Percentiles rank a stretch among this genome's conserved stretches.
phyloP scores from a whole-genome alignment of 345 rosid genomes.

The Geranium brycei region DNA sequence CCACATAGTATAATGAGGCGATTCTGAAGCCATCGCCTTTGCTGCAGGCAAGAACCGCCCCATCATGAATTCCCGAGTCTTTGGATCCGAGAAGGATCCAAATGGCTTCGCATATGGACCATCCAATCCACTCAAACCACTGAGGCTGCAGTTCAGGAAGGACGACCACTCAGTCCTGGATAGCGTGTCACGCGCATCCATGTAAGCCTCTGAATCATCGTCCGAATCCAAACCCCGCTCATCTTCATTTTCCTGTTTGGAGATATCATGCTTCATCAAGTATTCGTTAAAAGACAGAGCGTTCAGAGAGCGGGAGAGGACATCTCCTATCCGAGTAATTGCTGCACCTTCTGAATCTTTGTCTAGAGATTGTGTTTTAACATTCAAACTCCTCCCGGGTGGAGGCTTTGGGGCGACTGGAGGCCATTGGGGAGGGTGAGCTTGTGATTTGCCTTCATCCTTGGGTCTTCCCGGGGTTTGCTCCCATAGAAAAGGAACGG shows the following conservation, averaged over 20 bases:
- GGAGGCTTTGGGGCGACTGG: slow-evolving; percentile 69
- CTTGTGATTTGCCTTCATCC: slow-evolving; percentile 28
- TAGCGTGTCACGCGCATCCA: slow-evolving; percentile 18
- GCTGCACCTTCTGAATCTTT: slow-evolving; percentile 13
- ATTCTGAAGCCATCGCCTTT: slow-evolving; percentile 70
- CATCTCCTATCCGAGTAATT: too few species aligned
- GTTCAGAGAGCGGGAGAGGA: neutral
- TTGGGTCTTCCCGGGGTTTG: slow-evolving; percentile 73
- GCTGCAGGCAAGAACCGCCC: slow-evolving; percentile 90
- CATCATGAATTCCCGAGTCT: slow-evolving; percentile 70
- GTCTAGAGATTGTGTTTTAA: slow-evolving; percentile 16
- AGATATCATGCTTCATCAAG: slow-evolving; percentile 2
- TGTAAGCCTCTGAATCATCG: slow-evolving; percentile 13
- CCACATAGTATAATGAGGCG: slow-evolving; percentile 32
- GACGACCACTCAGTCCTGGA: slow-evolving; percentile 12
- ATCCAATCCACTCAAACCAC: slow-evolving; percentile 13
- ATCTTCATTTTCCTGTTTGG: slow-evolving; percentile 6
- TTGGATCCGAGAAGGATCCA: slow-evolving; percentile 42
- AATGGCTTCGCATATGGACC: slow-evolving; percentile 30
- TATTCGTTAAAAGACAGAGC: neutral
- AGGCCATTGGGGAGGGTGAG: slow-evolving; percentile 14
- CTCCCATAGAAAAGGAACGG: slow-evolving; percentile 90
- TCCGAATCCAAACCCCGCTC: slow-evolving; percentile 6
- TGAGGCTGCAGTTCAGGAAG: slow-evolving; percentile 14
- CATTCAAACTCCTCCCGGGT: slow-evolving; percentile 47